Conservation (phyloP, 768 basidiomycete species). For the Xanthoconium purpureum region DNA sequence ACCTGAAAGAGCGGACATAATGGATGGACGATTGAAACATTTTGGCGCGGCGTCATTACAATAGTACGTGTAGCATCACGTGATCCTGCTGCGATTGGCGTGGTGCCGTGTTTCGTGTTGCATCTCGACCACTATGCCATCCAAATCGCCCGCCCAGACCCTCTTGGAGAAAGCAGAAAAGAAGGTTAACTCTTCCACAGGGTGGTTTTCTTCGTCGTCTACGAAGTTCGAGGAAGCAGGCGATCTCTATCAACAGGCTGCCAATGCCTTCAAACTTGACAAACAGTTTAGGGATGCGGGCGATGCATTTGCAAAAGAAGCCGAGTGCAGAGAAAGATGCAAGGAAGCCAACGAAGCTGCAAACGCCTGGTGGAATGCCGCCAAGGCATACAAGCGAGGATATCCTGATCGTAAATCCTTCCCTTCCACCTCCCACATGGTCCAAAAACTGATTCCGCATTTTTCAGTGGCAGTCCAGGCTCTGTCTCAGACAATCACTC, state of each 20-base stretch:
- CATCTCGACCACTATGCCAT: constrained; percentile 46
- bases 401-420: constrained; percentile 71
- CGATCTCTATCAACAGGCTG: constrained; percentile 92
- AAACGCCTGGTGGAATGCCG: constrained; percentile 98
- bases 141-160: constrained; percentile 74
- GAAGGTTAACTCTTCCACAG: constrained; percentile 76
- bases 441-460: constrained; percentile 8
- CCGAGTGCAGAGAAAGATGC: constrained; percentile 87
- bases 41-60: too few species aligned
- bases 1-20: constrained; percentile 34
- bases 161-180: constrained; percentile 89
- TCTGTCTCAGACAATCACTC: constrained; percentile 76
- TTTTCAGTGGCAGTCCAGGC: constrained; percentile 83
- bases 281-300: constrained; percentile 91
- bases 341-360: constrained; percentile 93
- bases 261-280: constrained; percentile 90
- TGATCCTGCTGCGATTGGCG: constrained; percentile 7
- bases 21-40: not conserved
- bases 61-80: constrained; percentile 8
- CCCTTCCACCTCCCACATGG: not conserved
- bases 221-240: constrained; percentile 94
- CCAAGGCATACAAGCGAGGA: constrained; percentile 91
- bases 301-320: constrained; percentile 88
- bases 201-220: constrained; percentile 85
- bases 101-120: not conserved